Percentiles rank a stretch among this genome's conserved stretches.
phyloP scores from a whole-genome alignment of 179 eudicot species.

The Spinacia oleracea region DNA sequence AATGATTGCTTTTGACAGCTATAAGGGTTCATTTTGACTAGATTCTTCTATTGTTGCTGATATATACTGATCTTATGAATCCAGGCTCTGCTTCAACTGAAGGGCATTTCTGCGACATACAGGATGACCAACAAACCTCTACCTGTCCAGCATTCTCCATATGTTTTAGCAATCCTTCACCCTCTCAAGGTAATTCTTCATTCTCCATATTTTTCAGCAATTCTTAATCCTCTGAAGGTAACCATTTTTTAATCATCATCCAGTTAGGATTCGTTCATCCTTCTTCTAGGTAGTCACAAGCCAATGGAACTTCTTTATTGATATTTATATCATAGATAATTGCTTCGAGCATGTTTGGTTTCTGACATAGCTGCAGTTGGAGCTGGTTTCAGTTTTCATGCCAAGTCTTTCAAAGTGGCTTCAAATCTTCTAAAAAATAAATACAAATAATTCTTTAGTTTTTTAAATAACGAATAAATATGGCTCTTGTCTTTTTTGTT shows the following conservation, averaged over 20 bases:
- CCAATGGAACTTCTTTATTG: neutral
- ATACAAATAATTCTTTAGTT: neutral
- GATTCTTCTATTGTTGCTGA: conserved; percentile 17
- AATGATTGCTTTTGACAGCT: neutral
- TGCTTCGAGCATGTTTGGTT: neutral
- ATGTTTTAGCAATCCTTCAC: conserved; percentile 75
- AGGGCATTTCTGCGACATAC: conserved; percentile 87
- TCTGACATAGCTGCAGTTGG: neutral
- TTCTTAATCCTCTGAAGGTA: conserved; percentile 89
- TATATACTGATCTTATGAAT: conserved; percentile 7
- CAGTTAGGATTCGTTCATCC: neutral
- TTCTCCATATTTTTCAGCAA: no score
- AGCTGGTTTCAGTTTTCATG: neutral
- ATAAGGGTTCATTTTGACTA: neutral
- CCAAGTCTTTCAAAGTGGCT: neutral
- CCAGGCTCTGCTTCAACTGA: conserved; percentile 86
- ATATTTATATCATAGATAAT: neutral
- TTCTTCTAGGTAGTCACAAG: neutral
- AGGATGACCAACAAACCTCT: conserved; percentile 96
- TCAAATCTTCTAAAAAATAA: neutral
- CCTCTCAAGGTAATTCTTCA: conserved; percentile 94
- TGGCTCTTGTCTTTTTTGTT: neutral
- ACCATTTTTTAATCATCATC: conserved; percentile 10
- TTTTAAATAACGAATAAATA: neutral
- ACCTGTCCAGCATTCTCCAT: conserved; percentile 87